Percentiles rank a stretch among this genome's conserved stretches.
These are phyloP conservation scores for Neodidymelliopsis sp. DNA, from an alignment of 2,329 filamentous ascomycete genomes.

Conservation along the genomic window DNA sequence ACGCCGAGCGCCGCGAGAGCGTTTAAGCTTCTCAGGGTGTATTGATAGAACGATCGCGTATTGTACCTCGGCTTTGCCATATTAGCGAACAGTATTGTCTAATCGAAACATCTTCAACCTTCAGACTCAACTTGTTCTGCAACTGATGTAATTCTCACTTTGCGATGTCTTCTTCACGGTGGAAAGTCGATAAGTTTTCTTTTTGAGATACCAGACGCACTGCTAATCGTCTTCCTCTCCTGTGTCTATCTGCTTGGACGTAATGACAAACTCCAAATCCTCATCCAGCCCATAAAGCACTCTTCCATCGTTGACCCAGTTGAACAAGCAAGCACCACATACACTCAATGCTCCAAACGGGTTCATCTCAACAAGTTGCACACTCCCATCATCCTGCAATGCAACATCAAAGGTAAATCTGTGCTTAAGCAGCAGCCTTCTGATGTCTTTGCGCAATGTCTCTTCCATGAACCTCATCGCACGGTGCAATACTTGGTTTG, in stretches of 20 bases:
- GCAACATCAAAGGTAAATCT: constrained; percentile 1
- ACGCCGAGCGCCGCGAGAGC: constrained; percentile 15
- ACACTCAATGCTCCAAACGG: constrained; percentile 55
- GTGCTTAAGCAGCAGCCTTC: background rate
- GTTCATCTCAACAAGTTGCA: constrained; percentile 24
- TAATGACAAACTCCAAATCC: constrained; percentile 13
- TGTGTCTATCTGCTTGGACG: constrained; percentile 1
- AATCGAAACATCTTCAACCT: background rate
- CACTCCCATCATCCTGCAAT: background rate
- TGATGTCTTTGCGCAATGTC: background rate
- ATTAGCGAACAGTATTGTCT: constrained; percentile 1
- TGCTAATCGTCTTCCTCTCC: too few relatives aligned
- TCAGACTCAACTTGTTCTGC: too few relatives aligned
- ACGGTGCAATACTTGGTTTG: background rate
- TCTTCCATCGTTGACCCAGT: constrained; percentile 53
- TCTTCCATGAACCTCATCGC: background rate
- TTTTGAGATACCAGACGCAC: too few relatives aligned
- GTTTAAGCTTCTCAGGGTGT: constrained; percentile 1
- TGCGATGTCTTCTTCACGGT: background rate
- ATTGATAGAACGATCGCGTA: background rate
- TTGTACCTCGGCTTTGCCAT: background rate
- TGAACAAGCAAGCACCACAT: constrained; percentile 57
- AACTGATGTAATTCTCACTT: background rate
- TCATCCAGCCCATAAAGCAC: constrained; percentile 47
- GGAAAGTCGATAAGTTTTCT: too few relatives aligned